Evolutionary conservation across 2,329 filamentous ascomycete species (phyloP).

Genomic region (Ophiostoma angusticollis): DNA sequence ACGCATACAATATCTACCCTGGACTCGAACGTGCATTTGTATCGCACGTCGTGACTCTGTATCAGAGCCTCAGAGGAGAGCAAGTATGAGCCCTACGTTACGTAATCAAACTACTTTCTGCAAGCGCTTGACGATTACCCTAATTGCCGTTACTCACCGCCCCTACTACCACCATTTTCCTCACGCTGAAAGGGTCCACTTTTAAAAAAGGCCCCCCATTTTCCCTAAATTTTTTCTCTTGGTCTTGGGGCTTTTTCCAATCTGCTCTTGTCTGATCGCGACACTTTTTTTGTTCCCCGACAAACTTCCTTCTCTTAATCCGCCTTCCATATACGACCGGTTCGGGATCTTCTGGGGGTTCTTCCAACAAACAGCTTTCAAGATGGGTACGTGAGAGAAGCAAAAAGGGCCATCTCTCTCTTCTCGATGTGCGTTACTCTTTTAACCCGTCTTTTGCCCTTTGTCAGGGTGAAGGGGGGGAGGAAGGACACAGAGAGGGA

Average conservation of each 20-base stretch:
- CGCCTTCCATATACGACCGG: constrained; percentile 13
- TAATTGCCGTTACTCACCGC: constrained; percentile 36
- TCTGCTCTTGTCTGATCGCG: constrained; percentile 22
- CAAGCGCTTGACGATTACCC: constrained; percentile 18
- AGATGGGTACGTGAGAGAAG: constrained; percentile 46
- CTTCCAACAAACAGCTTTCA: constrained; percentile 29
- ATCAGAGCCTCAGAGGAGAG: no score
- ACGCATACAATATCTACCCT: no score
- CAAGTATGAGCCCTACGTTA: no score
- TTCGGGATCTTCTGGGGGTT: constrained; percentile 9
- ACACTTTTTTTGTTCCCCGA: constrained; percentile 22
- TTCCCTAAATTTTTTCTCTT: constrained; percentile 8
- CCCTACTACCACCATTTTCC: constrained; percentile 19
- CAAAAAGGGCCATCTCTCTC: neutral
- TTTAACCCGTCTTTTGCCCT: neutral
- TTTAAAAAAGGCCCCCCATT: constrained; percentile 4
- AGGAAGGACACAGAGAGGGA: neutral
- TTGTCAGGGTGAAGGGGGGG: neutral
- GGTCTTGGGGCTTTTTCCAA: neutral
- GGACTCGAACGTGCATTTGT: no score
- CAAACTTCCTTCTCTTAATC: constrained; percentile 14
- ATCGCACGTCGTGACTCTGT: no score
- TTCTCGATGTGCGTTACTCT: neutral
- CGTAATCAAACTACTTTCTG: neutral
- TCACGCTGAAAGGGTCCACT: neutral